Evolutionary conservation across 495 filamentous ascomycete genomes (phyloP), one percentile per base, ranked within the genome.

Genomic region (Poronia punctata): DNA sequence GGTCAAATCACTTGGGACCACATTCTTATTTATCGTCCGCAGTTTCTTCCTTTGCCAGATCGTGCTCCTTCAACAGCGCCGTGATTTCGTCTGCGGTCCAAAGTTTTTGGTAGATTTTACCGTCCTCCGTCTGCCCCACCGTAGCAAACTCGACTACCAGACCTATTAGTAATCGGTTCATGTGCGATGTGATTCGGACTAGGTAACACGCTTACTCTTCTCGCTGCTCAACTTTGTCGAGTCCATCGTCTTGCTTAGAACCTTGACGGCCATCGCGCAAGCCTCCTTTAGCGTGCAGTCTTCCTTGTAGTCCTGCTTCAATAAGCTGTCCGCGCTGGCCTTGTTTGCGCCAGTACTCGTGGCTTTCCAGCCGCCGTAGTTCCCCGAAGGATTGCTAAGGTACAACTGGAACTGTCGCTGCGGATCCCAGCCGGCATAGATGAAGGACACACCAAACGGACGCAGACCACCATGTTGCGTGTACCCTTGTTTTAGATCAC

Each of bases 291-390:
- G 65, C 48, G 85, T 79, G 57, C 86, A 94, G 49, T 96, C 87
- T 67, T 97, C 92, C 75, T 97, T 95, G 68, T 97, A 99, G 64
- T 99, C 92, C 62, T 99, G 92, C 77, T 99, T 99, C 61, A 99
- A 67, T 57, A 99, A 68, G 68, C 88, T 95, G 69, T 96, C 90
- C 18, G 93, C 93, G 54, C 86, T 93, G 34, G 93, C 92, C 60
- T 97, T 96, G 74, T 97, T 97, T 45, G 93, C 92, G 23, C 92
- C 92, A 16, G 95, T 86, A 50, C 88, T 95, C 40, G 92, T 99
- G 10, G 92, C 92, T 68, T 97, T 97, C 92, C 92, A 99, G 33
- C 92, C 92, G 37, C 92, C 92, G 57, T 99, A 99, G 68, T 99
- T 99, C 45, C 92, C 92, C 54, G 85, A 93, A n/a, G 92, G 92